These are phyloP conservation scores for Beauveria varroae DNA, from an alignment of 2,329 filamentous ascomycete species.

Conservation along the genomic window DNA sequence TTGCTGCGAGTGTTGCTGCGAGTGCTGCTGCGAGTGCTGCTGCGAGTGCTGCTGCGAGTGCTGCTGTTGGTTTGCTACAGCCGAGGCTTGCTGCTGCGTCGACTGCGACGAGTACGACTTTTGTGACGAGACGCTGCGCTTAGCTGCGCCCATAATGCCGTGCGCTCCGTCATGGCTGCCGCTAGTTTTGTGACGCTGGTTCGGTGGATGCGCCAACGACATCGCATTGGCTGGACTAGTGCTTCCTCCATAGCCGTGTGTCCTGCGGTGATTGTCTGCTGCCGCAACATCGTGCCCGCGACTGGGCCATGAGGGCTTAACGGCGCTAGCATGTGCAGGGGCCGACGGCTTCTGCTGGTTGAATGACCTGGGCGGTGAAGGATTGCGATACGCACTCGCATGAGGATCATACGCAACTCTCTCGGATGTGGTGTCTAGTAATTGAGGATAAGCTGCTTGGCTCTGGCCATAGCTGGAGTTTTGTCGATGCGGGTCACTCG, in stretches of 20 bases:
- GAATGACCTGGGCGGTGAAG: neutral
- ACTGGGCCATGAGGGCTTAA: neutral
- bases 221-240: neutral
- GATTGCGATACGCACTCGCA: neutral
- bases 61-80: neutral
- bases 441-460: slow-evolving; percentile 3
- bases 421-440: neutral
- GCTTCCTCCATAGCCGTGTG: neutral
- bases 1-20: neutral
- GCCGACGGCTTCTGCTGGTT: neutral
- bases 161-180: neutral
- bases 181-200: neutral
- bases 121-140: neutral
- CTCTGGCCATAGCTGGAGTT: neutral
- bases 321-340: neutral
- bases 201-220: neutral
- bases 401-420: slow-evolving; percentile 2
- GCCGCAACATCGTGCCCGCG: neutral
- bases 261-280: neutral
- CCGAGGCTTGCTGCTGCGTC: neutral
- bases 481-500: neutral
- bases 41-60: neutral
- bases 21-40: neutral
- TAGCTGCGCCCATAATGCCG: neutral
- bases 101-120: neutral